phyloP scores from a whole-genome alignment of 345 rosid genomes.

The Brassica napus region DNA sequence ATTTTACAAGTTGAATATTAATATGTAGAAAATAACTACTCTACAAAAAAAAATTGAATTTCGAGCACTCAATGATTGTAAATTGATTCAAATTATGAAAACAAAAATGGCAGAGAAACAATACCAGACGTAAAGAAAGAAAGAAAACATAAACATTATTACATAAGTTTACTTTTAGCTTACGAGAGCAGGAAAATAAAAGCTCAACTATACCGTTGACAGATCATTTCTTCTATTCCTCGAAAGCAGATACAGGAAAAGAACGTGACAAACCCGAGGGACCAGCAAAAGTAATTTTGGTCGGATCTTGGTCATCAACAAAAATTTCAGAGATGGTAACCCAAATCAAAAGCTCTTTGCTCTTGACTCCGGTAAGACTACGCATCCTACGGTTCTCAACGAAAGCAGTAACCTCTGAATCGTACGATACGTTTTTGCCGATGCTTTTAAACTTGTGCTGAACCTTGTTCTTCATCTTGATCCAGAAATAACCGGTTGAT shows the following conservation, averaged over 20 bases:
- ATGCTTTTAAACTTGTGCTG: slow-evolving; percentile 47
- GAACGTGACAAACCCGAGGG: slow-evolving; percentile 51
- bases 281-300: slow-evolving; percentile 49
- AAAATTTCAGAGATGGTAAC: slow-evolving; percentile 54
- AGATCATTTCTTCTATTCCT: slow-evolving; percentile 23
- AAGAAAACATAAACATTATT: no score
- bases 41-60: no score
- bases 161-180: neutral
- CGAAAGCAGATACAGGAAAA: slow-evolving; percentile 61
- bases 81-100: no score
- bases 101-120: no score
- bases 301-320: slow-evolving; percentile 35
- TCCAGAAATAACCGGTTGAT: slow-evolving; percentile 61
- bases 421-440: slow-evolving; percentile 50
- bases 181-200: neutral
- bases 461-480: slow-evolving; percentile 49
- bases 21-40: no score
- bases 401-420: slow-evolving; percentile 51
- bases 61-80: no score
- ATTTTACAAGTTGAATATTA: no score
- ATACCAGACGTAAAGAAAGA: no score
- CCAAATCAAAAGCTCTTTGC: slow-evolving; percentile 64
- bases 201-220: slow-evolving; percentile 2
- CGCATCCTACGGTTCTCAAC: slow-evolving; percentile 56
- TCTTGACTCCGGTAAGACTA: slow-evolving; percentile 50